phyloP scores from a whole-genome alignment of 2,329 filamentous ascomycete species.

The Coleophoma crateriformis region DNA sequence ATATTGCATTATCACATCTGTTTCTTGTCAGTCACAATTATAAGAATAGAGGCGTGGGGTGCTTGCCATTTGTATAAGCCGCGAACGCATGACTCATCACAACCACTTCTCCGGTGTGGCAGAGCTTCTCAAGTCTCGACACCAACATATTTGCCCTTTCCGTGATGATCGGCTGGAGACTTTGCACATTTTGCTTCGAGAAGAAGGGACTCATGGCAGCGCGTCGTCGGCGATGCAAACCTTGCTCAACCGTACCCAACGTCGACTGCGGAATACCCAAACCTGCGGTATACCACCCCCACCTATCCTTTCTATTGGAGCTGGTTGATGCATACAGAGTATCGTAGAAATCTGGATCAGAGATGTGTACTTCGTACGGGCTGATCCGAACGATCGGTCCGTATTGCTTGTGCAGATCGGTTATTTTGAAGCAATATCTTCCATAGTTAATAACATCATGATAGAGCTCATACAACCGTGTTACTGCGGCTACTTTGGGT shows the following conservation, averaged over 20 bases:
- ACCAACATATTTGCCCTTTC: constrained; percentile 3
- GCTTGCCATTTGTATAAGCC: constrained; percentile 6
- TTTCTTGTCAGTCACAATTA: background rate
- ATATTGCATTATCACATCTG: constrained; percentile 20
- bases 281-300: constrained; percentile 7
- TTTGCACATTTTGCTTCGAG: constrained; percentile 2
- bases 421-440: constrained; percentile 36
- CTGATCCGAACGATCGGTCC: constrained; percentile 32
- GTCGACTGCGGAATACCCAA: constrained; percentile 4
- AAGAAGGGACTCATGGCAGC: constrained; percentile 8
- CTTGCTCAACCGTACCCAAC: constrained; percentile 6
- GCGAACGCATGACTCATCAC: constrained; percentile 3
- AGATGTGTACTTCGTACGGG: constrained; percentile 33
- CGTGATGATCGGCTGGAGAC: constrained; percentile 2
- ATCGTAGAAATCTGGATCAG: constrained; percentile 29
- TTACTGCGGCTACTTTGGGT: constrained; percentile 23
- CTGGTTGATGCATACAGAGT: constrained; percentile 28
- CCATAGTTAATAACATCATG: constrained; percentile 37
- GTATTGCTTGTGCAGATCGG: constrained; percentile 35
- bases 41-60: background rate
- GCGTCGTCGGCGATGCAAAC: constrained; percentile 5
- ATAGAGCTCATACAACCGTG: constrained; percentile 24
- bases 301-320: constrained; percentile 7
- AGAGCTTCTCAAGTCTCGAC: background rate
- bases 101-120: background rate